These are phyloP conservation scores for Actinomucor elegans DNA, from an alignment of 371 early-diverging fungal genomes.

Conservation along the genomic window DNA sequence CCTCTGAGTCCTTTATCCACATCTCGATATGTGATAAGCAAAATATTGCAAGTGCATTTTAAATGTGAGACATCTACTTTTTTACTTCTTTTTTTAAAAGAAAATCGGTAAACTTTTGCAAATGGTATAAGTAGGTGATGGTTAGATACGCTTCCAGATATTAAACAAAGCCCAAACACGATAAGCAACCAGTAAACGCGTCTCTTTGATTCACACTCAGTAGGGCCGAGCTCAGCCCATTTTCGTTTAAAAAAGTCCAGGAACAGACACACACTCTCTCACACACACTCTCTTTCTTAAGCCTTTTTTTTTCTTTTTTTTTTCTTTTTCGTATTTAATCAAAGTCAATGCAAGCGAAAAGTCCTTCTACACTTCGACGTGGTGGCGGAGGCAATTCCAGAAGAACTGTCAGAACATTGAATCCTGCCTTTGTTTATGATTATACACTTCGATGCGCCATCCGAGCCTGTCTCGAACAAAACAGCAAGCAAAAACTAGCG, in stretches of 20 bases:
- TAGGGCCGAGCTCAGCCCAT: conserved; percentile 1
- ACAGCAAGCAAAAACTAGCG: conserved; percentile 16
- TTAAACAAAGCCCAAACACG: neutral
- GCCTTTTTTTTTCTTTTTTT: neutral
- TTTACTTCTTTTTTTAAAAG: no score
- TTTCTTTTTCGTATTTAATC: neutral
- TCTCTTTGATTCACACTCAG: neutral
- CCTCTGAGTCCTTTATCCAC: no score
- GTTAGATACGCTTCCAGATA: no score
- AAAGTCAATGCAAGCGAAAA: conserved; percentile 16
- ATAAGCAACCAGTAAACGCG: neutral
- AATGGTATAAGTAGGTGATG: no score
- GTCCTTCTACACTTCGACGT: conserved; percentile 25
- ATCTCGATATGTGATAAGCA: no score
- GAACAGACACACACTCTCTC: neutral
- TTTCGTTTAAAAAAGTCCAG: neutral
- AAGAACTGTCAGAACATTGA: conserved; percentile 23
- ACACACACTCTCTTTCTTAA: neutral
- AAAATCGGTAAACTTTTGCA: no score
- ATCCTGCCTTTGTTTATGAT: conserved; percentile 36
- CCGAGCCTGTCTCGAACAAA: conserved; percentile 33
- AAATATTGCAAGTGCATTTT: no score
- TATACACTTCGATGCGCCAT: conserved; percentile 43
- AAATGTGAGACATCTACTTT: no score
- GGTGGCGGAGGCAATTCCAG: conserved; percentile 24